phyloP scores from a whole-genome alignment of 225 moss, liverwort and hornwort genomes.

The Polytrichum formosum region DNA sequence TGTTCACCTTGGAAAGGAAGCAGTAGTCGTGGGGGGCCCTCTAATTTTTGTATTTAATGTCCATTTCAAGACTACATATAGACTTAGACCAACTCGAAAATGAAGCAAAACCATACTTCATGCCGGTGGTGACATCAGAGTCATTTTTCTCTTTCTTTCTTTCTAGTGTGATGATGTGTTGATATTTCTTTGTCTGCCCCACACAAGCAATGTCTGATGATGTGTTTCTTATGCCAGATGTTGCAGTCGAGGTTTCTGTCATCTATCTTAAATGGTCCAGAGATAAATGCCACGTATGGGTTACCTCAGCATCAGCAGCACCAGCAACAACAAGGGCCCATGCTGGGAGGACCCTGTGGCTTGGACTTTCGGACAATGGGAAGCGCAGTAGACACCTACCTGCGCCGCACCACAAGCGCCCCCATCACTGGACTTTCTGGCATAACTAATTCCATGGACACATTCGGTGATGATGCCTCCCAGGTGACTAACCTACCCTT shows the following conservation, averaged over 20 bases:
- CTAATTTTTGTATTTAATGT: no score
- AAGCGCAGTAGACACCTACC: conserved; percentile 28
- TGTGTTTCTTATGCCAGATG: neutral
- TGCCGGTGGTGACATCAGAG: no score
- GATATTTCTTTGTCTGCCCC: no score
- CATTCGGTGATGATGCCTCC: conserved; percentile 27
- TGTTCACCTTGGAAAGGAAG: no score
- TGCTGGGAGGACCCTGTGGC: conserved; percentile 27
- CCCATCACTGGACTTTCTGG: conserved; percentile 30
- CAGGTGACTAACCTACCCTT: conserved; percentile 15
- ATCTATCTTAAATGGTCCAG: conserved; percentile 17
- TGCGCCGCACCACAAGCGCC: conserved; percentile 40
- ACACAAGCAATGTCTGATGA: no score
- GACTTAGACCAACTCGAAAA: no score
- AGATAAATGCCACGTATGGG: conserved; percentile 28
- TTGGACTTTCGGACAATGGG: conserved; percentile 45
- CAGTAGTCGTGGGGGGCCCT: no score
- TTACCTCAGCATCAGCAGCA: conserved; percentile 42
- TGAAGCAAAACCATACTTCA: no score
- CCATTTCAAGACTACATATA: no score
- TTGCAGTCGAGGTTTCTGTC: conserved; percentile 31
- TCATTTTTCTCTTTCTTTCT: no score
- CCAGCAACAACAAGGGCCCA: conserved; percentile 17
- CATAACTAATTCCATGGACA: conserved; percentile 18
- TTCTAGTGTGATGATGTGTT: no score